Evolutionary conservation across 2,329 filamentous ascomycete genomes (phyloP).

Genomic region (Apiospora hydei): DNA sequence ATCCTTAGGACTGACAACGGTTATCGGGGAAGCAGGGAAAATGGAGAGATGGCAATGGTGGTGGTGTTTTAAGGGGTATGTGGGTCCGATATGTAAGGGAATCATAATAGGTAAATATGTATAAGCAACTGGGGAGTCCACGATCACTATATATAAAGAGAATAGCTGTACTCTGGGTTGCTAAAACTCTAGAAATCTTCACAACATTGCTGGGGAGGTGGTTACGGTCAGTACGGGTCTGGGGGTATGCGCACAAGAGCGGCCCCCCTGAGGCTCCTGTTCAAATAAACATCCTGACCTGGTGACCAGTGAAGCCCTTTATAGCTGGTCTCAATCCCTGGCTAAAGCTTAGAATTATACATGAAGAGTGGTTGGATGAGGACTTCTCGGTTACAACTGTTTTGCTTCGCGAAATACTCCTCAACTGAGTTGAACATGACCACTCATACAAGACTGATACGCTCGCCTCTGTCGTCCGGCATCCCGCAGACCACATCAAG

Average conservation of each 20-base stretch:
- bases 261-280: background rate
- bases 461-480: background rate
- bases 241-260: background rate
- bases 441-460: background rate
- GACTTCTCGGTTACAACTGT: background rate
- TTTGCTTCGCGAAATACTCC: background rate
- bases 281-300: too few species aligned
- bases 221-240: background rate
- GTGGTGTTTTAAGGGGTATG: background rate
- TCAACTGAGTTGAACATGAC: background rate
- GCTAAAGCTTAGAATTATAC: background rate
- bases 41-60: background rate
- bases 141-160: background rate
- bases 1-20: too few species aligned
- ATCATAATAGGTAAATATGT: background rate
- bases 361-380: background rate
- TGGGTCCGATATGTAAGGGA: background rate
- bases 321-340: too few species aligned
- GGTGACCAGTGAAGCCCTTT: background rate
- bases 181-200: too few species aligned
- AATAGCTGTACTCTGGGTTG: too few species aligned
- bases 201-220: too few species aligned
- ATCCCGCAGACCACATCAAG: background rate
- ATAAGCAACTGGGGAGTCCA: background rate
- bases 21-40: too few species aligned